A percentile compares a stretch with the other conserved stretches of the same genome.
Conservation (phyloP, 2,329 filamentous ascomycete genomes). For the Pestalotiopsis sp. region DNA sequence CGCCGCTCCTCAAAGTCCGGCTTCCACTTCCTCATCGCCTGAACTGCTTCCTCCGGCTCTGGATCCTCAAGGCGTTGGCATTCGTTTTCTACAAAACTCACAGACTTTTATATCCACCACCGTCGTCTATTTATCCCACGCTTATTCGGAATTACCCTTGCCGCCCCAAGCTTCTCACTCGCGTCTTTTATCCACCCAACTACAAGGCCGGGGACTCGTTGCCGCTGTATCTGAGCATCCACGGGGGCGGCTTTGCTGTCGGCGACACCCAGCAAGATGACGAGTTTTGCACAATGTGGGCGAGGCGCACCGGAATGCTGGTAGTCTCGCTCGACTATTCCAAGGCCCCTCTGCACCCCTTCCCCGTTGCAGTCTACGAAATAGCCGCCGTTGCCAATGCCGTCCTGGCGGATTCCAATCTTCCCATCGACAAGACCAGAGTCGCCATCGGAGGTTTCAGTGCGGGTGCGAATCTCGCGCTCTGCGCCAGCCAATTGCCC, state of each 20-base stretch:
- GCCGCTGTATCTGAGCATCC: constrained; percentile 44
- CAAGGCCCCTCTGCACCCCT: constrained; percentile 40
- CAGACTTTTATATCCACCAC: constrained; percentile 8
- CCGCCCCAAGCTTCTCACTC: constrained; percentile 9
- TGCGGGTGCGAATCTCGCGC: constrained; percentile 44
- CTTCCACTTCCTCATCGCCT: constrained; percentile 11
- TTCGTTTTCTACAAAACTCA: not conserved
- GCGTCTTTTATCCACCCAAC: constrained; percentile 12
- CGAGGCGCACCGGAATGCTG: constrained; percentile 36
- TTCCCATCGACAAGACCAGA: constrained; percentile 42
- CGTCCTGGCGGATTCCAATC: constrained; percentile 38
- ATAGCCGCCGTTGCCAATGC: constrained; percentile 39
- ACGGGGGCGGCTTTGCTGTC: constrained; percentile 46
- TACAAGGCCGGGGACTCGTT: constrained; percentile 12
- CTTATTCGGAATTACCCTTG: constrained; percentile 10
- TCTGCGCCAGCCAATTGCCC: constrained; percentile 39
- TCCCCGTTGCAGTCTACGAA: constrained; percentile 42
- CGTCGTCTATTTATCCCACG: not conserved
- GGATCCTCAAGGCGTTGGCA: constrained; percentile 4
- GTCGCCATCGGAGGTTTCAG: constrained; percentile 47
- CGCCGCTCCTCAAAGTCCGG: constrained; percentile 12
- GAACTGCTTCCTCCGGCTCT: constrained; percentile 12
- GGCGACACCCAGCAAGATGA: constrained; percentile 41
- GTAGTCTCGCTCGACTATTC: constrained; percentile 47
- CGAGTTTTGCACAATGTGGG: constrained; percentile 44